Evolutionary conservation across 352 stramenopile genomes (phyloP).

Genomic region (Globisporangium paddicum): DNA sequence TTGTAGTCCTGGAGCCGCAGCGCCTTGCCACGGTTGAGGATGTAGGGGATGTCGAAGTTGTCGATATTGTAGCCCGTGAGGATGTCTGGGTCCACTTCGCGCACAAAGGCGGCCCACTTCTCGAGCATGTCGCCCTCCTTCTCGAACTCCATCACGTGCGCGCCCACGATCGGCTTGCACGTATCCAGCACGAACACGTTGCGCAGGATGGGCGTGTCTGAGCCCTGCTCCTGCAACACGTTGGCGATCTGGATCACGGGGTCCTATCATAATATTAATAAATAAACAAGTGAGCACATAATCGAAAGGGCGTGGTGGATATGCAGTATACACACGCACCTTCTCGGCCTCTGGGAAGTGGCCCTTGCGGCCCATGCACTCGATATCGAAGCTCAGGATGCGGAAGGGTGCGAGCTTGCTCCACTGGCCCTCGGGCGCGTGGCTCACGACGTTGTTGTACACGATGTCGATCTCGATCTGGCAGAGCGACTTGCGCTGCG

Average conservation of each 20-base stretch:
- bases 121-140: constrained; percentile 96
- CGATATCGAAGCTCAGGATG: constrained; percentile 99
- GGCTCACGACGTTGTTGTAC: constrained; percentile 96
- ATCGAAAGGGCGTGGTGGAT: too few species aligned
- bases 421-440: constrained; percentile 93
- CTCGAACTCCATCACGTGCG: constrained; percentile 96
- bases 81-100: constrained; percentile 96
- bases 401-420: constrained; percentile 96
- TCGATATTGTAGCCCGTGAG: constrained; percentile 99
- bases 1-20: constrained; percentile 79
- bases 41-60: constrained; percentile 99
- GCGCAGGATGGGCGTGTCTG: constrained; percentile 60
- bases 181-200: constrained; percentile 98
- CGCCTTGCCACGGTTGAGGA: constrained; percentile 96
- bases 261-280: constrained; percentile 71
- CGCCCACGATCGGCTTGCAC: constrained; percentile 97
- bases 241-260: constrained; percentile 99
- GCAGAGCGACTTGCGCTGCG: constrained; percentile 85
- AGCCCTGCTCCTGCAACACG: constrained; percentile 90
- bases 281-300: not conserved
- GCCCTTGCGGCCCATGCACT: constrained; percentile 98
- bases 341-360: constrained; percentile 87
- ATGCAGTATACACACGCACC: too few species aligned
- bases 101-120: constrained; percentile 96
- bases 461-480: constrained; percentile 98